phyloP scores from a whole-genome alignment of 768 basidiomycete genomes.

The Boletus tomentosulus region DNA sequence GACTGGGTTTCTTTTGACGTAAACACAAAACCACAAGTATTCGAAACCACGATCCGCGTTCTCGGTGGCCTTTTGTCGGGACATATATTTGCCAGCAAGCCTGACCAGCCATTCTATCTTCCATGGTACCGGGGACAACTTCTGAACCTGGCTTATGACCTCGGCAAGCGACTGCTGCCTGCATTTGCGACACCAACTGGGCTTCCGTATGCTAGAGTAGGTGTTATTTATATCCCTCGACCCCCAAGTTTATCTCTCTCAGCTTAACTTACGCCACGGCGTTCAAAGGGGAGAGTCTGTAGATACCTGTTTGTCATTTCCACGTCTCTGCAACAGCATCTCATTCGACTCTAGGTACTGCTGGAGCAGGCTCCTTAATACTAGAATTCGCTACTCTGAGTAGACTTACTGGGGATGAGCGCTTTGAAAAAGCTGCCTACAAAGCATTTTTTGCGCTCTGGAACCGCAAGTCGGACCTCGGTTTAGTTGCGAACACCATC shows the following conservation, averaged over 20 bases:
- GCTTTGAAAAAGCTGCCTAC: slow-evolving; percentile 86
- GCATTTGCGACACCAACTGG: slow-evolving; percentile 92
- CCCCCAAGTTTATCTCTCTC: background rate
- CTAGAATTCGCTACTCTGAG: slow-evolving; percentile 93
- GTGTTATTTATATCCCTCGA: slow-evolving; percentile 2
- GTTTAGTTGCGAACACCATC: slow-evolving; percentile 86
- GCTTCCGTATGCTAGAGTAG: slow-evolving; percentile 84
- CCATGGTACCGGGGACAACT: slow-evolving; percentile 85
- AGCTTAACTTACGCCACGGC: slow-evolving; percentile 86
- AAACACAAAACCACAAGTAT: slow-evolving; percentile 95
- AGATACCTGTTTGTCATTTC: slow-evolving; percentile 70
- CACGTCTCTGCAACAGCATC: background rate
- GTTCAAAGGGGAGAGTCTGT: slow-evolving; percentile 68
- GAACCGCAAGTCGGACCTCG: slow-evolving; percentile 84
- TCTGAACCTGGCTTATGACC: slow-evolving; percentile 76
- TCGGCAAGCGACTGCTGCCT: slow-evolving; percentile 81
- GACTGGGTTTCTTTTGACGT: slow-evolving; percentile 86
- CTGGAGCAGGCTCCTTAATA: slow-evolving; percentile 89
- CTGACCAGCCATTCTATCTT: slow-evolving; percentile 64
- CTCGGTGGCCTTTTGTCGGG: slow-evolving; percentile 87
- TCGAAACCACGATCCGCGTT: slow-evolving; percentile 94
- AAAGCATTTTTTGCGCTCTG: slow-evolving; percentile 92
- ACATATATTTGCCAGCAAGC: slow-evolving; percentile 72
- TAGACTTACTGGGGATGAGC: slow-evolving; percentile 82
- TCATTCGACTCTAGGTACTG: slow-evolving; percentile 55